Evolutionary conservation across 768 basidiomycete genomes (phyloP), one percentile per base, ranked within the genome.

Genomic region (Hirschioporus abietinus): DNA sequence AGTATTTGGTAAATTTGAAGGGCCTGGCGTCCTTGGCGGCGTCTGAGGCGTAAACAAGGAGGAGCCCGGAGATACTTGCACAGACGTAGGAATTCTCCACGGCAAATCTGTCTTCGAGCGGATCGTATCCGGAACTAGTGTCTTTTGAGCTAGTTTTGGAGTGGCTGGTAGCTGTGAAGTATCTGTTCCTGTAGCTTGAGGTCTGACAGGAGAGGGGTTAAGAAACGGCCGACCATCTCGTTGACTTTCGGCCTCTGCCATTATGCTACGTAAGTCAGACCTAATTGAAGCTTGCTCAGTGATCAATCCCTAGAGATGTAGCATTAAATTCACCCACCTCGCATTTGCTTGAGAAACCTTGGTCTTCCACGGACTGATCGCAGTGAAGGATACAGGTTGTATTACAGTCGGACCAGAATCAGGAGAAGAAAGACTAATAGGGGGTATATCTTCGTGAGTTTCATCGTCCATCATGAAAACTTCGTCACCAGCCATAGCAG

Each of bases 401-500:
- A 70, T 62, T 23, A 66, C 27, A 36, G 67, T 27, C 23, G 71
- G 64, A 1, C 71, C 65, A 1, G 71, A 69, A 34, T 71, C 71
- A 25, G 69, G 68, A 2, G 69, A 68, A 9, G 66, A 60, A 12
- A 74, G 63, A 15, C 70, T 73, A 20, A 77, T 68, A 1, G 76
- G 62, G 7, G 76, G 76, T 1, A 77, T 72, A 9, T 72, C 69
- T n/a, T 87, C 87, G 3, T 82, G 76, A 20, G 15, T 15, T 52
- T 52, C 42, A 63, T 92, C 91, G 71, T 96, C 95, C 93, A 96
- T 95, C 7, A 79, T 73, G 71, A 96, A 95, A 34, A 95, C 81
- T 63, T 92, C 94, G 66, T 93, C 87, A 1, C 84, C 74, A 3
- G 81, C 30, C 73, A 74, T 58, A 65, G 60, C 59, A 69, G 42